A percentile compares a stretch with the other conserved stretches of the same genome.
Evolutionary conservation across 257 asterid genomes (phyloP).

Genomic region (Nicotiana benthamiana): DNA sequence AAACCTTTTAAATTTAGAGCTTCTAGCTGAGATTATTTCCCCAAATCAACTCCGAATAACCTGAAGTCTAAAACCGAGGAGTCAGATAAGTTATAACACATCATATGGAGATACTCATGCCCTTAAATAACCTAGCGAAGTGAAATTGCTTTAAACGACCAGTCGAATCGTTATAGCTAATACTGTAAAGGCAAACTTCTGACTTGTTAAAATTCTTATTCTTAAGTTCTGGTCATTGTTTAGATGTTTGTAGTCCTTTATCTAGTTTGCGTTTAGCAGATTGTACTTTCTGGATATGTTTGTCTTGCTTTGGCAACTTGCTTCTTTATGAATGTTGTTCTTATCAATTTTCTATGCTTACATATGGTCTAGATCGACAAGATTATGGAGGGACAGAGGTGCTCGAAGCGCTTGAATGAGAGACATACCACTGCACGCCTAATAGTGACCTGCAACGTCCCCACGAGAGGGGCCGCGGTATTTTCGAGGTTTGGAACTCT

Average conservation of each 20-base stretch:
- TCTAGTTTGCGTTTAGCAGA: neutral
- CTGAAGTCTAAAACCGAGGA: too few species aligned
- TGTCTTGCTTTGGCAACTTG: neutral
- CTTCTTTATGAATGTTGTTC: neutral
- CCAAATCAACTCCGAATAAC: too few species aligned
- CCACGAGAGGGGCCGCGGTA: conserved; percentile 58
- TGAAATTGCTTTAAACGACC: too few species aligned
- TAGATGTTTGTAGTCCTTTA: neutral
- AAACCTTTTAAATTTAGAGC: too few species aligned
- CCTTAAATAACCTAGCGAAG: too few species aligned
- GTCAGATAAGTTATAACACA: too few species aligned
- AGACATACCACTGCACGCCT: conserved; percentile 81
- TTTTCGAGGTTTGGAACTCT: neutral
- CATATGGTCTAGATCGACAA: too few species aligned
- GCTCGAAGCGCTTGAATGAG: conserved; percentile 87
- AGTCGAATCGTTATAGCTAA: too few species aligned
- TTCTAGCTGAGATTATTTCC: too few species aligned
- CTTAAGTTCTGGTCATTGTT: neutral
- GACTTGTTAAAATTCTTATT: neutral
- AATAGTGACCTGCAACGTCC: conserved; percentile 95
- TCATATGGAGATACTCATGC: too few species aligned
- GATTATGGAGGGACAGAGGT: conserved; percentile 69
- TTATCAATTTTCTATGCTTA: too few species aligned
- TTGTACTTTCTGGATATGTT: neutral
- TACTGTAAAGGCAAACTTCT: conserved; percentile 35